phyloP scores from a whole-genome alignment of 495 filamentous ascomycete genomes.

The Cryomyces minteri region DNA sequence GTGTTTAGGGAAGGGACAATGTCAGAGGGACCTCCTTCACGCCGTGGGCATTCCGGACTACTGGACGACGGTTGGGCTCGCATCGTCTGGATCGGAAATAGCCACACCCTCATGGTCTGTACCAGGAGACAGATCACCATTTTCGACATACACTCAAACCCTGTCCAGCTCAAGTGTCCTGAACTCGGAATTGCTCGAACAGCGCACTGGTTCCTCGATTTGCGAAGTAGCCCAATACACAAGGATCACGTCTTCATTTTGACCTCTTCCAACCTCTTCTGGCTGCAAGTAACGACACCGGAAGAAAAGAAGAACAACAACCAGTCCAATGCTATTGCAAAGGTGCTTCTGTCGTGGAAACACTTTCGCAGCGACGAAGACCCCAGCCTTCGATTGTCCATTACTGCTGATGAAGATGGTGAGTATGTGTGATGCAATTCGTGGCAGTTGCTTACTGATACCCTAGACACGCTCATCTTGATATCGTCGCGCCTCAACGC shows the following conservation, averaged over 20 bases:
- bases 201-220: slow-evolving; percentile 17
- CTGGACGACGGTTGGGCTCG: slow-evolving; percentile 21
- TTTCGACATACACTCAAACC: slow-evolving; percentile 7
- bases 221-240: slow-evolving; percentile 9
- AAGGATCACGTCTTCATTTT: slow-evolving; percentile 13
- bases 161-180: slow-evolving; percentile 2
- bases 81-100: slow-evolving; percentile 18
- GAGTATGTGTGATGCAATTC: neutral
- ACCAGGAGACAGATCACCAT: slow-evolving; percentile 12
- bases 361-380: slow-evolving; percentile 26
- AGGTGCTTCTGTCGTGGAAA: slow-evolving; percentile 20
- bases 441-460: neutral
- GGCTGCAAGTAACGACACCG: slow-evolving; percentile 6
- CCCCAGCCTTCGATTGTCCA: slow-evolving; percentile 2
- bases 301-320: slow-evolving; percentile 4
- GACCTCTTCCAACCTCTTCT: slow-evolving; percentile 14
- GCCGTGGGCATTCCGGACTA: neutral
- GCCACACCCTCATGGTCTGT: slow-evolving; percentile 16
- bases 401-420: slow-evolving; percentile 11
- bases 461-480: slow-evolving; percentile 1
- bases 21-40: neutral
- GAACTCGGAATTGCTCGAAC: slow-evolving; percentile 4
- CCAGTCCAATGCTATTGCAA: slow-evolving; percentile 8
- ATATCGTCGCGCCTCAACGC: slow-evolving; percentile 11
- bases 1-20: neutral